Percentiles rank a stretch among this genome's conserved stretches.
Evolutionary conservation across 2,329 filamentous ascomycete species (phyloP).

Genomic region (Rasamsonia emersonii): DNA sequence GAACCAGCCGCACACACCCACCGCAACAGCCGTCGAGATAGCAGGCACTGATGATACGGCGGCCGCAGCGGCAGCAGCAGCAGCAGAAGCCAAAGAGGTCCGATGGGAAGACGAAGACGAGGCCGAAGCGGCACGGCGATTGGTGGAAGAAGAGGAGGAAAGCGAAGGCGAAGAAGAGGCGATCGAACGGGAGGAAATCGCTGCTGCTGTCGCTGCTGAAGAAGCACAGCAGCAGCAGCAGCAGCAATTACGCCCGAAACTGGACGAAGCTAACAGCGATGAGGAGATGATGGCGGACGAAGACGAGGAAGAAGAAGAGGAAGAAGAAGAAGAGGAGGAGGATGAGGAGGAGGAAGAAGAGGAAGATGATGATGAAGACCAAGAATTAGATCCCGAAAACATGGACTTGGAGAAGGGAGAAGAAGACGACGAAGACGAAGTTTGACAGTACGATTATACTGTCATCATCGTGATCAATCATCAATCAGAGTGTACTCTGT

Average conservation of each 20-base stretch:
- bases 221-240: too few species aligned
- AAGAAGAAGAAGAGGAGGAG: constrained; percentile 16
- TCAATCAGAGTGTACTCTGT: too few species aligned
- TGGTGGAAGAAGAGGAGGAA: constrained; percentile 8
- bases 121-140: constrained; percentile 1
- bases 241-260: too few species aligned
- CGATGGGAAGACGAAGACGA: constrained; percentile 15
- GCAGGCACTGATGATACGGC: too few species aligned
- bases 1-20: too few species aligned
- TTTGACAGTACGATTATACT: not conserved
- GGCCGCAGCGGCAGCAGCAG: too few species aligned
- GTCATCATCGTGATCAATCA: too few species aligned
- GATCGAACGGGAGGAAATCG: constrained; percentile 23
- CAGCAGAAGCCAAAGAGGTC: too few species aligned
- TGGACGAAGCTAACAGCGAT: too few species aligned
- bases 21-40: too few species aligned
- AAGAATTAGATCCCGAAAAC: constrained; percentile 4
- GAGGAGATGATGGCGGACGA: constrained; percentile 13
- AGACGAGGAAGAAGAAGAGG: constrained; percentile 13
- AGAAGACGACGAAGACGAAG: not conserved
- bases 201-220: constrained; percentile 16
- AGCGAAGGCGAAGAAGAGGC: constrained; percentile 26
- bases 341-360: constrained; percentile 10
- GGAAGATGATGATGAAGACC: constrained; percentile 7
- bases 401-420: not conserved